phyloP scores from a whole-genome alignment of 78 protist species.

The Cyanophora paradoxa region DNA sequence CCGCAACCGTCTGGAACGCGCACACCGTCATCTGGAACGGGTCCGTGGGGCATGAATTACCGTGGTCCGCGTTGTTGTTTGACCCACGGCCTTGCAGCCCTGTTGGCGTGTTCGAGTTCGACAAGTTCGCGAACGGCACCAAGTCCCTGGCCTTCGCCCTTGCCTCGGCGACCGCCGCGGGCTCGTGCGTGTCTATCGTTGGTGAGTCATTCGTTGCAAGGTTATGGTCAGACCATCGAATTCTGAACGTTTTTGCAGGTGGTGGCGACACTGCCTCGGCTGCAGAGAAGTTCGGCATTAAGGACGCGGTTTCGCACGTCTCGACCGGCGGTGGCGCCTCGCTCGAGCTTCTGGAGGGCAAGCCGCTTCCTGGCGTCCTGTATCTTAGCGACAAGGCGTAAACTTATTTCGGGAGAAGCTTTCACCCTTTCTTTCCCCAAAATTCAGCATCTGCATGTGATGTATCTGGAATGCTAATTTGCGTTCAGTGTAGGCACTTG shows the following conservation, averaged over 20 bases:
- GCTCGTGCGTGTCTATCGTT: slow-evolving; percentile 76
- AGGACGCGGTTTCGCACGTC: slow-evolving; percentile 74
- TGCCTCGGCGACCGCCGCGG: slow-evolving; percentile 65
- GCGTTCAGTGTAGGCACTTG: too few relatives aligned
- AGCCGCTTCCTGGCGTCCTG: slow-evolving; percentile 63
- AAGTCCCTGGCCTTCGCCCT: slow-evolving; percentile 62
- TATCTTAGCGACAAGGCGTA: too few relatives aligned
- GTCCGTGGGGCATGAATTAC: background rate
- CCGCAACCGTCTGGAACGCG: slow-evolving; percentile 29
- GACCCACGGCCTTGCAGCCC: too few relatives aligned
- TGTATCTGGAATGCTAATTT: too few relatives aligned
- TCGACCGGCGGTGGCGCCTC: slow-evolving; percentile 99
- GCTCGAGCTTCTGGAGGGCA: slow-evolving; percentile 93
- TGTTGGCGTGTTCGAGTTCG: slow-evolving; percentile 96
- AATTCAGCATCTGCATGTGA: too few relatives aligned
- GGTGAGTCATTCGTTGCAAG: too few relatives aligned
- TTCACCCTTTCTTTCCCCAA: too few relatives aligned
- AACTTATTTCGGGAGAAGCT: too few relatives aligned
- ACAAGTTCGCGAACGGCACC: slow-evolving; percentile 84
- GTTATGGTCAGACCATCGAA: background rate
- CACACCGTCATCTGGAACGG: slow-evolving; percentile 95
- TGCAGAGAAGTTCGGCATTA: slow-evolving; percentile 59
- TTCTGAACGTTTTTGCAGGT: too few relatives aligned
- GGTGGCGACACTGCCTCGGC: slow-evolving; percentile 98
- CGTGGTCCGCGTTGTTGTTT: background rate